Base-by-base conservation (phyloP, 2,329 filamentous ascomycete genomes). In the Fusarium pseudoanthophilum region DNA sequence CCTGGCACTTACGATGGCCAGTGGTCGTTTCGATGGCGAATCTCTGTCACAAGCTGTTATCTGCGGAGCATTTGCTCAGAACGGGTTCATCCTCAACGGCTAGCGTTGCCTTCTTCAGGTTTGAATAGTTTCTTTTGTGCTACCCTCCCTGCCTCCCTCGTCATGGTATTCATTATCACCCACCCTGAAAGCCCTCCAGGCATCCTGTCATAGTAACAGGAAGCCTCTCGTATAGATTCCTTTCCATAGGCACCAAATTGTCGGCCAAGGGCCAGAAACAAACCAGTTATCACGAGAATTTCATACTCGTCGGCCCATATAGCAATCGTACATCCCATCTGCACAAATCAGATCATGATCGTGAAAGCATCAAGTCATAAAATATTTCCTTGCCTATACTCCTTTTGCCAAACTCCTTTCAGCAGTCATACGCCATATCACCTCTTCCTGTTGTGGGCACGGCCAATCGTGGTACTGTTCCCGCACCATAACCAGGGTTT, bases 291-390 rank as follows among this genome's bases (percentile, higher is more conserved):
- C 18, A 11, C 32, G 43, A 39, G 26, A 24, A 10, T 18, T 37
- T 15, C 2, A 36, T 36, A 48, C 13, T 36, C 11, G 34, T 14
- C 18, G 15, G 18, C 32, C 46, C 24, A 26, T 11, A 40, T 24
- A 37, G 49, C 30, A 40, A 58, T 64, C 42, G n/a, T 40, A 45
- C 45, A 63, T 36, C 26, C 36, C 48, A 45, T 18, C 6, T 30
- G n/a, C 20, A 30, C n/a, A 37, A 51, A 64, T 34, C 37, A 39
- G 32, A 66, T 40, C 37, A 60, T 51, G 28, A 57, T 61, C 65
- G 24, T 73, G 61, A 67, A 60, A 67, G 28, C 71, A 28, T 73
- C 61, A 71, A 74, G 34, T 73, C 71, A 67, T 73, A 37, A 53
- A 34, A 72, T 26, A 60, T 60, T 30, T 30, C 21, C 40, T 40